Evolutionary conservation across 257 asterid species (phyloP).

Genomic region (Ajuga chamaepitys): DNA sequence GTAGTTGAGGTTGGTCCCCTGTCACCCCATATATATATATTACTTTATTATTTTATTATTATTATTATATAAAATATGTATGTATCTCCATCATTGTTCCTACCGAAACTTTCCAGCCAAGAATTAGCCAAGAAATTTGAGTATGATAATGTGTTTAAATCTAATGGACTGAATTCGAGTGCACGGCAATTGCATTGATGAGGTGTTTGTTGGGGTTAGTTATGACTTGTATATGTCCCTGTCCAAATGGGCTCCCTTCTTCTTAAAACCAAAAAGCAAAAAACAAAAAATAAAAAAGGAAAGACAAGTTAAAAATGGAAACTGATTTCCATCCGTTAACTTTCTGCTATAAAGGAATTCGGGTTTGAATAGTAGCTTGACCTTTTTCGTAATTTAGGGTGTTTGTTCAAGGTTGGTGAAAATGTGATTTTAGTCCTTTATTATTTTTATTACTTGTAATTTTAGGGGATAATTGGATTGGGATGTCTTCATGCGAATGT

Average conservation of each 20-base stretch:
- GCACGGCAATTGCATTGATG: slow-evolving; percentile 18
- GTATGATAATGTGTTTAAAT: not conserved
- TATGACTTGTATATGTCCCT: not conserved
- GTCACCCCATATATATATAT: not conserved
- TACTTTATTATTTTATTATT: too few species aligned
- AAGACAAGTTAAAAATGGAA: not conserved
- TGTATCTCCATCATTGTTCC: not conserved
- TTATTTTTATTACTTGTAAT: too few species aligned
- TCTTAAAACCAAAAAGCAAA: too few species aligned
- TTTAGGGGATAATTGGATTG: too few species aligned
- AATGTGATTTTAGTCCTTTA: too few species aligned
- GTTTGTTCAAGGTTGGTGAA: too few species aligned
- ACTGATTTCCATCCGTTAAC: not conserved
- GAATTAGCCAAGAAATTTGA: slow-evolving; percentile 19
- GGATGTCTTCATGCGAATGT: too few species aligned
- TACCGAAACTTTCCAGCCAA: slow-evolving; percentile 26
- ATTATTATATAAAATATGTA: too few species aligned
- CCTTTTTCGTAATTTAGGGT: too few species aligned
- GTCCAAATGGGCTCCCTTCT: not conserved
- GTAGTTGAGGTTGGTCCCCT: slow-evolving; percentile 31
- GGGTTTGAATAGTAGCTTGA: too few species aligned
- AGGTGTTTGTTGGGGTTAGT: not conserved
- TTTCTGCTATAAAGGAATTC: too few species aligned
- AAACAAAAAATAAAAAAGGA: too few species aligned
- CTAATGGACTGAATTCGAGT: slow-evolving; percentile 6